Conservation (phyloP, 371 early-diverging fungal species). For the Mucor circinelloides region DNA sequence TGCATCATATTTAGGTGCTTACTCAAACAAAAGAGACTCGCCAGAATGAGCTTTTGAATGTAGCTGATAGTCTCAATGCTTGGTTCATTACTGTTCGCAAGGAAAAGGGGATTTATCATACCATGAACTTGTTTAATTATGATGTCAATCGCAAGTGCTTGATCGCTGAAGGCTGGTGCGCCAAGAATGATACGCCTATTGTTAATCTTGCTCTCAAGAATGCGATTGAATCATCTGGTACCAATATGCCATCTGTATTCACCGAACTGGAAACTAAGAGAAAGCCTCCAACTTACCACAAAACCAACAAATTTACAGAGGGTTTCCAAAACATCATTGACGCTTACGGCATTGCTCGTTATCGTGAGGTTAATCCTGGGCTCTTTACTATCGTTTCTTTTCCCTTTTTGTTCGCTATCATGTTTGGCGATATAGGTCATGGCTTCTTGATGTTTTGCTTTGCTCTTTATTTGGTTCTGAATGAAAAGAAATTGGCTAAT, state of each 20-base stretch:
- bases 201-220: slow-evolving; percentile 80
- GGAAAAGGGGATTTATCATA: slow-evolving; percentile 95
- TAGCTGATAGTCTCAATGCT: slow-evolving; percentile 76
- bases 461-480: slow-evolving; percentile 78
- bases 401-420: slow-evolving; percentile 99
- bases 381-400: slow-evolving; percentile 97
- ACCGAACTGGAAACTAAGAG: slow-evolving; percentile 81
- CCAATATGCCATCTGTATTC: slow-evolving; percentile 85
- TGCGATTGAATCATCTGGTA: slow-evolving; percentile 66
- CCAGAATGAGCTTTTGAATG: slow-evolving; percentile 74
- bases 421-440: slow-evolving; percentile 99
- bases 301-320: slow-evolving; percentile 94
- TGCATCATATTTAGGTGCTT: slow-evolving; percentile 54
- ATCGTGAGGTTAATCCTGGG: slow-evolving; percentile 99
- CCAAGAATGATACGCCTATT: slow-evolving; percentile 73
- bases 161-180: slow-evolving; percentile 98
- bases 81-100: slow-evolving; percentile 92
- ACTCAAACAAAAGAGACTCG: slow-evolving; percentile 82
- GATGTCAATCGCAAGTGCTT: slow-evolving; percentile 89
- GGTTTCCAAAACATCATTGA: slow-evolving; percentile 98
- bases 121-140: slow-evolving; percentile 93
- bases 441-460: slow-evolving; percentile 80
- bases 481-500: slow-evolving; percentile 79
- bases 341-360: slow-evolving; percentile 98
- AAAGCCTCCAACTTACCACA: slow-evolving; percentile 96